Evolutionary conservation across 2,329 filamentous ascomycete species (phyloP).

Genomic region (Exophiala calicioides): DNA sequence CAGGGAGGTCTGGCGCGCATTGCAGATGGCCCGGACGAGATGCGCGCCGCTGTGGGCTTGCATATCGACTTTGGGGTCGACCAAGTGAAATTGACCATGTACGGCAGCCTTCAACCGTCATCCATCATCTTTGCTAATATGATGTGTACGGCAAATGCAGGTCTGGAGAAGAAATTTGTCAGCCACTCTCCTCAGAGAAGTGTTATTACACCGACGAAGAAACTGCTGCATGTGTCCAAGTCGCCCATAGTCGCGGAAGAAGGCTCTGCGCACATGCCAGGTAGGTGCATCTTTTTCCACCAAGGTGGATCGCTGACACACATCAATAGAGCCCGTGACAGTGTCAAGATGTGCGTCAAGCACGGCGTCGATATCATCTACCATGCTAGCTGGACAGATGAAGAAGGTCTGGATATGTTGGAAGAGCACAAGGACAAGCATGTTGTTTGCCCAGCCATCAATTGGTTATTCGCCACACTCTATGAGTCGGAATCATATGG

Average conservation of each 20-base stretch:
- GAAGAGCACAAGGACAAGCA: constrained; percentile 43
- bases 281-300: constrained; percentile 2
- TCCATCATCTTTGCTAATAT: no score
- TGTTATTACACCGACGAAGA: constrained; percentile 51
- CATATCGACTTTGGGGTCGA: constrained; percentile 44
- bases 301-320: not conserved
- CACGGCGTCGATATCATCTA: constrained; percentile 53
- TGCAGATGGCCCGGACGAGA: constrained; percentile 44
- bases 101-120: no score
- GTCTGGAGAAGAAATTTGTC: constrained; percentile 40
- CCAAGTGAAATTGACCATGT: constrained; percentile 49
- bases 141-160: no score
- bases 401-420: constrained; percentile 38
- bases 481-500: constrained; percentile 45
- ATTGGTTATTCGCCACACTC: constrained; percentile 45
- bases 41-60: constrained; percentile 42
- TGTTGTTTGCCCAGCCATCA: constrained; percentile 47
- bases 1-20: constrained; percentile 44
- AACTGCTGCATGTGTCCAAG: constrained; percentile 51
- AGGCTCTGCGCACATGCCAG: constrained; percentile 47
- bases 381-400: constrained; percentile 50
- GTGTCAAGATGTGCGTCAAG: constrained; percentile 43
- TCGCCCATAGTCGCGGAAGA: constrained; percentile 40
- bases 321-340: constrained; percentile 42
- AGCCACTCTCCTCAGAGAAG: constrained; percentile 39